Evolutionary conservation across 176 grass and related monocot species (phyloP).

Genomic region (Oryza coarctata): DNA sequence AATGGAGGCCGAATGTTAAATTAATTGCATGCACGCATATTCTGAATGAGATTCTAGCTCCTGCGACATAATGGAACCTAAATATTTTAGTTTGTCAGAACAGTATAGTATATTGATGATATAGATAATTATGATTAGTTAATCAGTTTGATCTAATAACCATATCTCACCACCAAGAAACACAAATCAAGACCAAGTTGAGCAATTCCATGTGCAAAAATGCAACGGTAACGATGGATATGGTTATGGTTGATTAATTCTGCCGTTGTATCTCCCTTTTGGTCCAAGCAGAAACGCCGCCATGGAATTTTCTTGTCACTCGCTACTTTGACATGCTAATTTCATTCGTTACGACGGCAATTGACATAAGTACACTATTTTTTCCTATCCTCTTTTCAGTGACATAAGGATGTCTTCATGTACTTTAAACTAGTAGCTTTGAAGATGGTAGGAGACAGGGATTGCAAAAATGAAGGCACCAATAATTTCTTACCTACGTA

Average conservation of each 20-base stretch:
- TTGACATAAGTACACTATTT: not conserved
- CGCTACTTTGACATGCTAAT: not conserved
- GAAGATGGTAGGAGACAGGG: not conserved
- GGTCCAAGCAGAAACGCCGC: slow-evolving; percentile 13
- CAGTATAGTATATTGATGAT: no score
- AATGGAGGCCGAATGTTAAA: no score
- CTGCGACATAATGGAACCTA: no score
- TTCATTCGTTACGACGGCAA: not conserved
- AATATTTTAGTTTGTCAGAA: no score
- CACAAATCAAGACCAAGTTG: not conserved
- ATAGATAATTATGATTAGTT: no score
- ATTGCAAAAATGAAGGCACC: not conserved
- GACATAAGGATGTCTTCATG: not conserved
- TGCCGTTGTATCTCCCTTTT: not conserved
- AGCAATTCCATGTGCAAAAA: not conserved
- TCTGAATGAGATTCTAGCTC: no score
- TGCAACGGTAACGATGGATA: not conserved
- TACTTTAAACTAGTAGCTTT: not conserved
- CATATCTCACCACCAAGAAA: not conserved
- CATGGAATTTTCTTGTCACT: slow-evolving; percentile 19
- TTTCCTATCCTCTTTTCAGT: not conserved
- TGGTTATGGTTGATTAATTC: not conserved
- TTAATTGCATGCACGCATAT: no score
- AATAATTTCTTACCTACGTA: not conserved
- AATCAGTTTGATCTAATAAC: no score